Conservation (phyloP, 2,329 filamentous ascomycete genomes). For the Xylaria sp. region DNA sequence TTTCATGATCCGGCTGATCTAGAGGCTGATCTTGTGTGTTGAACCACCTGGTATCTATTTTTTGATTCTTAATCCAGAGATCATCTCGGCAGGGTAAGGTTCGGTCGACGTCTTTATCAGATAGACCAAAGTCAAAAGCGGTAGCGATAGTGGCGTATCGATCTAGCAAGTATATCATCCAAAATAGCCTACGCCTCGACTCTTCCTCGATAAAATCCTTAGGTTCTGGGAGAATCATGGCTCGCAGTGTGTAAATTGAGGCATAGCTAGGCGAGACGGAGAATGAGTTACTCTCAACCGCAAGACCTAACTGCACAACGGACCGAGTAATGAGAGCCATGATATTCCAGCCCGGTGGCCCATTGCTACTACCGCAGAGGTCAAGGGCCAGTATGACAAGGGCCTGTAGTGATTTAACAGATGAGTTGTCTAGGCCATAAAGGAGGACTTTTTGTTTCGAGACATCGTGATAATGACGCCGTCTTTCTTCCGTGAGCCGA, state of each 20-base stretch:
- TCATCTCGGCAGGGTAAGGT: constrained; percentile 88
- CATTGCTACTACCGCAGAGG: constrained; percentile 86
- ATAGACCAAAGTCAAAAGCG: constrained; percentile 89
- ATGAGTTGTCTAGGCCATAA: constrained; percentile 89
- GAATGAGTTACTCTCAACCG: constrained; percentile 83
- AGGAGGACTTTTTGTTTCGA: constrained; percentile 89
- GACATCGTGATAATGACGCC: constrained; percentile 78
- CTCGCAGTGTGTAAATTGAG: constrained; percentile 88
- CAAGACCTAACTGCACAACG: constrained; percentile 86
- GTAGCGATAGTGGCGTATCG: constrained; percentile 91
- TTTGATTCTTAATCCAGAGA: constrained; percentile 83
- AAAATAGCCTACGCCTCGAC: constrained; percentile 83
- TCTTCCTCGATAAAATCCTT: constrained; percentile 91
- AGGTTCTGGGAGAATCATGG: constrained; percentile 84
- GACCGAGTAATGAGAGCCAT: constrained; percentile 88
- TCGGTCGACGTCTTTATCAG: constrained; percentile 89
- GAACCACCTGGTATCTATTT: constrained; percentile 88
- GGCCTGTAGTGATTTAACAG: constrained; percentile 87
- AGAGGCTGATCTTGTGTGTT: constrained; percentile 59
- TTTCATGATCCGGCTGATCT: constrained; percentile 66
- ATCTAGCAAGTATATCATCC: constrained; percentile 93
- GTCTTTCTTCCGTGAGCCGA: constrained; percentile 76
- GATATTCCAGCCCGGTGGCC: constrained; percentile 91
- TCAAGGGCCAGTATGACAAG: constrained; percentile 88
- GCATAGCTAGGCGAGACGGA: constrained; percentile 81